A percentile compares a stretch with the other conserved stretches of the same genome.
phyloP scores from a whole-genome alignment of 176 grass and related monocot species.

The Oryza punctata region DNA sequence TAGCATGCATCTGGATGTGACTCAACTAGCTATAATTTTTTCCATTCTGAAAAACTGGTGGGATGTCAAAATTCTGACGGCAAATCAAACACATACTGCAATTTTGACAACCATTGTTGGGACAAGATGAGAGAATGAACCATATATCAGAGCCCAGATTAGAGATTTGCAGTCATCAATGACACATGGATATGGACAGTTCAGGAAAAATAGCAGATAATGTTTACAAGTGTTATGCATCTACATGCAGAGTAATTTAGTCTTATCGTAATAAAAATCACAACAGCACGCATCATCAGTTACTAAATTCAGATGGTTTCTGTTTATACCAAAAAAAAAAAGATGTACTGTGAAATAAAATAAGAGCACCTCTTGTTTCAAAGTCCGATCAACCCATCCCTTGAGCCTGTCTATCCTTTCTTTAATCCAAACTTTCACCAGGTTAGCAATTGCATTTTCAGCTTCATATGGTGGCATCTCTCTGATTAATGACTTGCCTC shows the following conservation, averaged over 20 bases:
- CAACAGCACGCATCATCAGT: conserved; percentile 11
- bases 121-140: neutral
- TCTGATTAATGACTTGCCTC: conserved; percentile 91
- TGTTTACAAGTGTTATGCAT: conserved; percentile 24
- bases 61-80: neutral
- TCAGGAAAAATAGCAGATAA: conserved; percentile 26
- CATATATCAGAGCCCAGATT: neutral
- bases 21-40: neutral
- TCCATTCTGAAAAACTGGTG: neutral
- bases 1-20: neutral
- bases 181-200: neutral
- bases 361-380: conserved; percentile 84
- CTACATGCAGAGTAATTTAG: conserved; percentile 18
- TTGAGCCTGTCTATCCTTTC: conserved; percentile 82
- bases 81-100: neutral
- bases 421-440: conserved; percentile 90
- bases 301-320: conserved; percentile 16
- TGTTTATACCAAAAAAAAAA: conserved; percentile 29
- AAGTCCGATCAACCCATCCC: conserved; percentile 93
- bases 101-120: neutral
- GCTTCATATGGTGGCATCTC: conserved; percentile 99
- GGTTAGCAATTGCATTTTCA: conserved; percentile 90
- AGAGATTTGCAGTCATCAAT: conserved; percentile 25
- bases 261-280: conserved; percentile 5
- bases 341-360: conserved; percentile 17